These are phyloP conservation scores for Hemisphaericaspora xylofermentans DNA, from an alignment of 1,139 yeast species.

Conservation along the genomic window DNA sequence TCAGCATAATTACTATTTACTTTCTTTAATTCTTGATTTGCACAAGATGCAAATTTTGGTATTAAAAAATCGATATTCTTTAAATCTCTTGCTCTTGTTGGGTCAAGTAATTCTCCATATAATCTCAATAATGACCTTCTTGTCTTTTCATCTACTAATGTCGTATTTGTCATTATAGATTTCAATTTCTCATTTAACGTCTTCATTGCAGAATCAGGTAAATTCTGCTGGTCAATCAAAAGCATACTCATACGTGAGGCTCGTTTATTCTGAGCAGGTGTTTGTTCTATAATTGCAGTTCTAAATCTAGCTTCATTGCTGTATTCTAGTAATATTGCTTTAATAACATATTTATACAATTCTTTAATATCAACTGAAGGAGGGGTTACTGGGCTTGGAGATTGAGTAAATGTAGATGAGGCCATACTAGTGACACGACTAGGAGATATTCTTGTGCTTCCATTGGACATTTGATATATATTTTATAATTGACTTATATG, in stretches of 20 bases:
- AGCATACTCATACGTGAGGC: slow-evolving; percentile 9
- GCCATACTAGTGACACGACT: slow-evolving; percentile 7
- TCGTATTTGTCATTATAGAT: slow-evolving; percentile 54
- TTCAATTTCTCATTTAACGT: slow-evolving; percentile 50
- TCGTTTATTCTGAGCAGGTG: slow-evolving; percentile 11
- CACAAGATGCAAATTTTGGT: slow-evolving; percentile 62
- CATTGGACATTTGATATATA: neutral
- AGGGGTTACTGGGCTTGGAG: slow-evolving; percentile 5
- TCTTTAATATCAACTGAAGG: slow-evolving; percentile 2
- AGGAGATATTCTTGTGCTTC: neutral
- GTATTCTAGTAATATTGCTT: slow-evolving; percentile 54
- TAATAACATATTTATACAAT: slow-evolving; percentile 45
- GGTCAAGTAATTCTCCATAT: slow-evolving; percentile 61
- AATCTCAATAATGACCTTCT: slow-evolving; percentile 53
- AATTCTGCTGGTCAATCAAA: slow-evolving; percentile 20
- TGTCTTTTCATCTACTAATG: slow-evolving; percentile 34
- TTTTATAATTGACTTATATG: too few relatives aligned
- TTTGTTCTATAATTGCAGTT: slow-evolving; percentile 28
- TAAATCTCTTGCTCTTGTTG: slow-evolving; percentile 40
- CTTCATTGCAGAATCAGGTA: slow-evolving; percentile 51
- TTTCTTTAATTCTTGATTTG: slow-evolving; percentile 62
- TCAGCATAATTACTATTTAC: slow-evolving; percentile 41
- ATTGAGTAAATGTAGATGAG: slow-evolving; percentile 1
- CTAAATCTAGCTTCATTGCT: slow-evolving; percentile 58
- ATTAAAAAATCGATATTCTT: slow-evolving; percentile 57